Evolutionary conservation across 2,329 filamentous ascomycete species (phyloP), one percentile per base, ranked within the genome.

Genomic region (Pyrenochaeta sp.): DNA sequence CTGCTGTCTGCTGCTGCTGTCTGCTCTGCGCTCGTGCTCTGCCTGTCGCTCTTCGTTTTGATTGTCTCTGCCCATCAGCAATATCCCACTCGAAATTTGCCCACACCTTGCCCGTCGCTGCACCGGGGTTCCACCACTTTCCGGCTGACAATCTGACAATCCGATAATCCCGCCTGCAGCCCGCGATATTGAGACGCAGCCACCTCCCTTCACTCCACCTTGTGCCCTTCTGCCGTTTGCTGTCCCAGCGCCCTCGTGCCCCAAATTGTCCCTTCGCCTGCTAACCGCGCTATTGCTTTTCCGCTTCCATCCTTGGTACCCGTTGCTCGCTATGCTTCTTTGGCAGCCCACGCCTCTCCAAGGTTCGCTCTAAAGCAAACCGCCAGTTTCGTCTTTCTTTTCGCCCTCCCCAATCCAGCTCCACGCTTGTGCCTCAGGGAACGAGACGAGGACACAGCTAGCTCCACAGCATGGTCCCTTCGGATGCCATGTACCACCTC

Each of bases 101-200:
- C n/a, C 45, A 42, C 35, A 37, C 41, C 42, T 31, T 49, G 31
- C 44, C 36, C 40, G 42, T 32, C 23, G 39, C 23, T 41, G 45
- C 50, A 36, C 21, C 35, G 37, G 30, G 33, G 32, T 30, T 41
- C 40, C 36, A 42, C 30, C 37, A 46, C 21, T 30, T 33, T 33
- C 44, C 46, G 52, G 51, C 56, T 52, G 45, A 52, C 56, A 48
- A 37, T 37, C 37, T 27, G 23, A 27, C 23, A 27, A 27, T 27
- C 23, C 4, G 4, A 27, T 9, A 27, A 4, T 27, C 48, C 29
- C 35, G n/a, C 37, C 54, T 62, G 62, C 59, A 57, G 49, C 44
- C 18, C 56, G 48, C 37, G 53, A 47, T 60, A 61, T 64, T 58
- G 54, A 60, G 49, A 37, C 54, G 66, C 63, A 63, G 59, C 62